phyloP scores from a whole-genome alignment of 306 rosid species.

The Castanea mollissima region DNA sequence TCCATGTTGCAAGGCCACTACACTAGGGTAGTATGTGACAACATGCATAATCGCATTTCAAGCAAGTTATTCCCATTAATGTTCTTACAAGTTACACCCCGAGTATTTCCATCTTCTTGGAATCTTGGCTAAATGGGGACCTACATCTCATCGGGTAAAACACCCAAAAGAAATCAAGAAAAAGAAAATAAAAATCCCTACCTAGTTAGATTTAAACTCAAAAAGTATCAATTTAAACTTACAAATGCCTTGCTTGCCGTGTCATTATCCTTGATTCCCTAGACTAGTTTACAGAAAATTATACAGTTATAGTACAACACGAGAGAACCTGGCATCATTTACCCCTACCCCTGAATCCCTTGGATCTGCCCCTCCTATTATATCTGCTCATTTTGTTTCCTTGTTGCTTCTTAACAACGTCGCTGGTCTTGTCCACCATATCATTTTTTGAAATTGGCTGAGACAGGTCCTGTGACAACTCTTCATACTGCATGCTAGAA shows the following conservation, averaged over 20 bases:
- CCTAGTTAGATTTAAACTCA: conserved; percentile 27
- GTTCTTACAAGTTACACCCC: conserved; percentile 23
- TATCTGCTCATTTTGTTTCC: conserved; percentile 47
- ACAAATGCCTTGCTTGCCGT: conserved; percentile 34
- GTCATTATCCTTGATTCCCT: conserved; percentile 35
- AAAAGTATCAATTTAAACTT: conserved; percentile 23
- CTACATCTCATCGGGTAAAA: neutral
- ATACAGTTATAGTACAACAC: conserved; percentile 20
- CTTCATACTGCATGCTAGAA: conserved; percentile 38
- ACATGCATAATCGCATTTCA: neutral
- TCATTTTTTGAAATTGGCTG: conserved; percentile 34
- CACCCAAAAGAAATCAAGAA: conserved; percentile 4
- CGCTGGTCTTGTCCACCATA: conserved; percentile 21
- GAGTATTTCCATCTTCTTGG: conserved; percentile 28
- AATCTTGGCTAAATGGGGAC: neutral
- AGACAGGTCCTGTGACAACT: conserved; percentile 37
- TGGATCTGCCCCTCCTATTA: conserved; percentile 42
- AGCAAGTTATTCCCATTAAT: conserved; percentile 9
- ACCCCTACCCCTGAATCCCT: conserved; percentile 26
- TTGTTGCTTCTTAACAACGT: conserved; percentile 32
- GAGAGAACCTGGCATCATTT: conserved; percentile 39
- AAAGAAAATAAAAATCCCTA: conserved; percentile 20
- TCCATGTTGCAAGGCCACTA: neutral
- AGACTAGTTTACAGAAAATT: conserved; percentile 34
- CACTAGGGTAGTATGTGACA: neutral